Percentiles rank a stretch among this genome's conserved stretches.
These are phyloP conservation scores for Arthroderma sp. DNA, from an alignment of 2,329 filamentous ascomycete species.

Conservation along the genomic window DNA sequence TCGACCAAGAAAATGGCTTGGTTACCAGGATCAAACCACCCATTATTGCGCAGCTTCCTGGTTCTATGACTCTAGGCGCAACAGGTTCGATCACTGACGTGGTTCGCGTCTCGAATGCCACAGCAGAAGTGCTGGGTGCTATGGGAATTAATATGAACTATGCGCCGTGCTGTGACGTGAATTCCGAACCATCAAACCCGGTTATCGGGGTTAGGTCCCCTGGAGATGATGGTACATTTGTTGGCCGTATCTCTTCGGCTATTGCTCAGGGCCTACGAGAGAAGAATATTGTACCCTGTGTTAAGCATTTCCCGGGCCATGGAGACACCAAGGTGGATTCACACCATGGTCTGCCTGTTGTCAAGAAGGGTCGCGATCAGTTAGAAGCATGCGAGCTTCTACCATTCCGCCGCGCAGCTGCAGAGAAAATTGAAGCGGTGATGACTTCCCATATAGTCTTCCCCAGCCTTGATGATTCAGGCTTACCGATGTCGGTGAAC, in stretches of 20 bases:
- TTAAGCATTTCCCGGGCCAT: conserved; percentile 36
- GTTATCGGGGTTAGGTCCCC: conserved; percentile 33
- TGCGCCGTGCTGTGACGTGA: conserved; percentile 32
- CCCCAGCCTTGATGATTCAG: conserved; percentile 20
- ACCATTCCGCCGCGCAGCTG: conserved; percentile 31
- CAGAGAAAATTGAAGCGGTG: conserved; percentile 29
- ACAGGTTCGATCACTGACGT: conserved; percentile 24
- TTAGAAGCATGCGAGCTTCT: conserved; percentile 31
- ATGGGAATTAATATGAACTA: conserved; percentile 36
- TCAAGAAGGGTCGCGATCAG: conserved; percentile 24
- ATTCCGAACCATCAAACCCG: conserved; percentile 32
- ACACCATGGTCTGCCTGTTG: conserved; percentile 30
- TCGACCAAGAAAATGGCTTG: conserved; percentile 35
- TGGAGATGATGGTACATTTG: conserved; percentile 29
- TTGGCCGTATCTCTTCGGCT: conserved; percentile 29
- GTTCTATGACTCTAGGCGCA: conserved; percentile 33
- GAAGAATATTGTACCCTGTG: conserved; percentile 28
- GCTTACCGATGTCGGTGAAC: conserved; percentile 30
- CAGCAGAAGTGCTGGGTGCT: conserved; percentile 25
- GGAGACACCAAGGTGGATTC: conserved; percentile 34
- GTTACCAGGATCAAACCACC: conserved; percentile 31
- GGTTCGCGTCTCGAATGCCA: conserved; percentile 24
- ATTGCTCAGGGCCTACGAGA: conserved; percentile 26
- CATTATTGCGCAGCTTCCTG: conserved; percentile 29
- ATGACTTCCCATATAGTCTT: conserved; percentile 35